Conservation (phyloP, 495 filamentous ascomycete species). For the Saxophila tyrrhenica region DNA sequence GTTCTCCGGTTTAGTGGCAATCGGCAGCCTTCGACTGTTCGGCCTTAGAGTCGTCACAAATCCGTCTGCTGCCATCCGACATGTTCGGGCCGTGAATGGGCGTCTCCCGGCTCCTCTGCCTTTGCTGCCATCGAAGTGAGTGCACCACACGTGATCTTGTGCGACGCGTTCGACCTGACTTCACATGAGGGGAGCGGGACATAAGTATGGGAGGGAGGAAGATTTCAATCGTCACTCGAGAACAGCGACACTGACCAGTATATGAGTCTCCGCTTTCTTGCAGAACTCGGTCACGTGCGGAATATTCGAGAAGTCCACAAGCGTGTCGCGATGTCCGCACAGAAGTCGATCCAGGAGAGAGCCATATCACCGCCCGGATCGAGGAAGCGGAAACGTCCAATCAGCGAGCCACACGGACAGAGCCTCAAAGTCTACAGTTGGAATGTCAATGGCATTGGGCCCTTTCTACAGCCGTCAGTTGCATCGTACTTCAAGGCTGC, state of each 20-base stretch:
- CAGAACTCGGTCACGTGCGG: neutral
- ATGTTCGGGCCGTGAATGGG: neutral
- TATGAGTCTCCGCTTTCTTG: neutral
- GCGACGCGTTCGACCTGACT: no score
- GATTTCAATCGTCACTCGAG: no score
- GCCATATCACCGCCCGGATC: neutral
- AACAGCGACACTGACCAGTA: neutral
- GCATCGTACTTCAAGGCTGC: slow-evolving; percentile 32
- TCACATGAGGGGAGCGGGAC: no score
- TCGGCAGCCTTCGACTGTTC: no score
- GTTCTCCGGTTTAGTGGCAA: no score
- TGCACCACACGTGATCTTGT: no score
- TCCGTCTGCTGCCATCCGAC: neutral
- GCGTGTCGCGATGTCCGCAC: neutral
- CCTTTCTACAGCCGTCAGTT: slow-evolving; percentile 34
- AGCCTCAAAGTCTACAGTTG: slow-evolving; percentile 32
- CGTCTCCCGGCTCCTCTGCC: no score
- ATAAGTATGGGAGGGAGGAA: no score
- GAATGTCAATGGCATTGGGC: slow-evolving; percentile 42
- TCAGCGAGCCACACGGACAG: neutral
- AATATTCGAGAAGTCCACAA: neutral
- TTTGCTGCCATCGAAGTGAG: no score
- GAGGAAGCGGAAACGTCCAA: neutral
- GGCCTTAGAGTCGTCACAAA: no score
- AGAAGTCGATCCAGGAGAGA: neutral